Percentiles rank a stretch among this genome's conserved stretches.
Evolutionary conservation across 176 grass and related monocot species (phyloP).

Genomic region (Triticum monococcum): DNA sequence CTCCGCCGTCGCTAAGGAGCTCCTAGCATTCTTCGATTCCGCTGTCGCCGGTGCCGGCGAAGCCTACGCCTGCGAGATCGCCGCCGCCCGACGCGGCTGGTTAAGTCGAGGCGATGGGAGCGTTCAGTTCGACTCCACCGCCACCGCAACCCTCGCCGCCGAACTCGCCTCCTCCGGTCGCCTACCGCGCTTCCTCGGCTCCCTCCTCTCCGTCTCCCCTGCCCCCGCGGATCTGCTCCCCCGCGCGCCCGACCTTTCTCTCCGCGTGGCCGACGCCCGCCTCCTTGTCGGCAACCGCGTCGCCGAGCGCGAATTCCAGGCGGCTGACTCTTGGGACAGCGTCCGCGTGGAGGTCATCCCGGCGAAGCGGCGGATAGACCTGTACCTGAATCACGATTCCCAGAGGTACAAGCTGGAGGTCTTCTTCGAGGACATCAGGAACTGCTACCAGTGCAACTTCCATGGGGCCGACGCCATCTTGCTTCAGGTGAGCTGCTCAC

Average conservation of each 20-base stretch:
- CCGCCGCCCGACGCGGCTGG: conserved; percentile 60
- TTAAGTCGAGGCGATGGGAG: conserved; percentile 53
- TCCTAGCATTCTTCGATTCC: conserved; percentile 68
- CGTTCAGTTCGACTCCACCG: conserved; percentile 68
- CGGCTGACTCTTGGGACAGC: conserved; percentile 52
- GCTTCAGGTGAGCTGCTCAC: conserved; percentile 57
- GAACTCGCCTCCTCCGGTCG: conserved; percentile 44
- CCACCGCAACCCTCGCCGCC: conserved; percentile 40
- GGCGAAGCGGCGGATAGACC: conserved; percentile 58
- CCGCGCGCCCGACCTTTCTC: conserved; percentile 50
- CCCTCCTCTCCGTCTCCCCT: conserved; percentile 47
- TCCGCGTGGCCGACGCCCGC: conserved; percentile 22
- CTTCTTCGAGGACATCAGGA: conserved; percentile 67
- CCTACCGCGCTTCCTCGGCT: conserved; percentile 63
- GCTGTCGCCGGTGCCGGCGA: conserved; percentile 46
- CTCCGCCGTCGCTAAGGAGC: conserved; percentile 60
- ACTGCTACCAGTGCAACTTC: conserved; percentile 54
- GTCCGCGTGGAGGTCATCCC: conserved; percentile 81
- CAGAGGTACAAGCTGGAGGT: conserved; percentile 69
- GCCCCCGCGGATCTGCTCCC: conserved; percentile 59
- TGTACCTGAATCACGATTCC: conserved; percentile 61
- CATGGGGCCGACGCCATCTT: conserved; percentile 49
- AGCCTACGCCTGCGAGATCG: conserved; percentile 75
- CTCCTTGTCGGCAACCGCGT: conserved; percentile 40
- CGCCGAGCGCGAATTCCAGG: conserved; percentile 42